Evolutionary conservation across 345 rosid species (phyloP), one percentile per base, ranked within the genome.

Genomic region (Citrus unshiu): DNA sequence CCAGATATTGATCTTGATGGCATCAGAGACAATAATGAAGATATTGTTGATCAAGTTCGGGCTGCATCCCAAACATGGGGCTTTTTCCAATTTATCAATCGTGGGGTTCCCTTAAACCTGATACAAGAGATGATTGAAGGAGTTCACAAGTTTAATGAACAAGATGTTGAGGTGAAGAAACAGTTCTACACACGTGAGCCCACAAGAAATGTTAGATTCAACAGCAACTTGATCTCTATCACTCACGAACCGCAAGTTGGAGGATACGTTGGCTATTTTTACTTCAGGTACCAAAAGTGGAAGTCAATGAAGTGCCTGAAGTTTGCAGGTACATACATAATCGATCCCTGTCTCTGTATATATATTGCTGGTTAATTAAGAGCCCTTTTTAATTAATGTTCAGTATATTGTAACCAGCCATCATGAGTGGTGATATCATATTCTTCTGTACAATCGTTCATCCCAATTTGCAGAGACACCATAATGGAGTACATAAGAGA

Each of bases 1-100:
- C 86, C 83, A 0, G 51, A 77, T 27, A 46, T 81, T 3, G 74
- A 81, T 49, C 74, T 72, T 22, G 39, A 10, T 65, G 74, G 54
- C 77, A 56, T 76, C 7, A 67, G 62, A 49, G 43, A 40, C 9
- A 32, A 56, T 56, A 29, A 67, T 7, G 62, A 70, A 9, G 63
- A 7, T 35, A 40, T 85, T 73, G 79, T 84, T n/a, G 74, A 79
- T 4, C 75, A 74, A 74, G 80, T 88, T 40, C 68, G 64, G 61
- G 66, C 72, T 22, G 90, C 85, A 13, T 81, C 83, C 0, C 84
- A 72, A 82, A 75, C 69, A 10, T 81, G 84, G 84, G 82, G 87
- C 0, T 88, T 90, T 74, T 88, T 87, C 27, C 91, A 83, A 61
- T 82, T 87, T 76, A 60, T 87, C 49, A 88, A 87, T 37, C 90